Percentiles rank a stretch among this genome's conserved stretches.
phyloP scores from a whole-genome alignment of 2,329 filamentous ascomycete genomes.

The Herpotrichia juniperi region DNA sequence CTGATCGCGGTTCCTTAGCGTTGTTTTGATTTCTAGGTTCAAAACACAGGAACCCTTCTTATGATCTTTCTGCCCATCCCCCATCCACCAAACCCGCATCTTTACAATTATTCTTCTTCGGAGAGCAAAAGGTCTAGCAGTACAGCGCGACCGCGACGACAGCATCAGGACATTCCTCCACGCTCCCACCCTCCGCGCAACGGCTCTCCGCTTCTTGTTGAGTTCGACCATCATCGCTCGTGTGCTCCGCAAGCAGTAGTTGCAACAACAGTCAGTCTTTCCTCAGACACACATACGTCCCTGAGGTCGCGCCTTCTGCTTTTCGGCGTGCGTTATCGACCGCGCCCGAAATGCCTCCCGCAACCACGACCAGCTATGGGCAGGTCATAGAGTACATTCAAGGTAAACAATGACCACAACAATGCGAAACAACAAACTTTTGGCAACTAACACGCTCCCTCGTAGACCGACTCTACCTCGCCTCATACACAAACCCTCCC shows the following conservation, averaged over 20 bases:
- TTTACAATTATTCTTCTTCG: conserved; percentile 44
- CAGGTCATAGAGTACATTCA: conserved; percentile 97
- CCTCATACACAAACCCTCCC: conserved; percentile 84
- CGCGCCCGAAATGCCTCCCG: conserved; percentile 36
- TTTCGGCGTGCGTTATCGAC: conserved; percentile 34
- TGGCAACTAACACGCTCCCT: conserved; percentile 21
- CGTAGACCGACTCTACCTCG: conserved; percentile 90
- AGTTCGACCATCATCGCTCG: conserved; percentile 11
- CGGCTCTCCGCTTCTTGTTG: conserved; percentile 17
- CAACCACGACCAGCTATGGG: conserved; percentile 65
- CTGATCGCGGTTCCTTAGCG: conserved; percentile 8
- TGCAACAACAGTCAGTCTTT: conserved; percentile 20
- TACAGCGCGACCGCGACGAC: conserved; percentile 27
- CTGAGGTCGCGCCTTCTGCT: conserved; percentile 22
- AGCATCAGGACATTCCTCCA: conserved; percentile 9
- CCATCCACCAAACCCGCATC: conserved; percentile 40
- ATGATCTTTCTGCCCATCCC: conserved; percentile 21
- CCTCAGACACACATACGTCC: conserved; percentile 11
- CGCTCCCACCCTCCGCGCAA: conserved; percentile 17
- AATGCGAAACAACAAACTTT: conserved; percentile 14
- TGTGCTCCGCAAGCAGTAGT: conserved; percentile 6
- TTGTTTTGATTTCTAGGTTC: conserved; percentile 19
- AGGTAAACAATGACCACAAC: conserved; percentile 61
- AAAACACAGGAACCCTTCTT: conserved; percentile 31
- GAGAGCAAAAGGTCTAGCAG: conserved; percentile 22